Base-by-base conservation (phyloP, 306 rosid genomes). In the Oxytropis ochrocephala region DNA sequence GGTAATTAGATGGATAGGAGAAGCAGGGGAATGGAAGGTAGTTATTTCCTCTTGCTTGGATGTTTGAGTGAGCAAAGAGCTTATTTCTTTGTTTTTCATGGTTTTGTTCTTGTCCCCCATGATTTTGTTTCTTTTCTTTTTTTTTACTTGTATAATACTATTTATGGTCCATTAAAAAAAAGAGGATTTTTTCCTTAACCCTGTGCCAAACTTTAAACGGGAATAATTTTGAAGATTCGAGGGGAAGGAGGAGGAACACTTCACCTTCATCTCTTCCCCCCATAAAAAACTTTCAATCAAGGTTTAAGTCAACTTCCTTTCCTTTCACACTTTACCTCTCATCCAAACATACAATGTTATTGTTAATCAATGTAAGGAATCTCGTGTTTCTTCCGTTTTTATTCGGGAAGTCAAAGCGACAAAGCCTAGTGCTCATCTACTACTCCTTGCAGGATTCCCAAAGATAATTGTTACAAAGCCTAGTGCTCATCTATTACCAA, bases 11-110 rank as follows among this genome's bases (percentile, higher is more conserved):
- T 35, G 61, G 39, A 38, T 38, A 68, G 70, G 30, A 16, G 11
- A 53, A 14, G 16, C 24, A 33, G 1, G 42, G 42, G 42, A 56
- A 56, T 3, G 10, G 39, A 64, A 18, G 51, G 41, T 29, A 17
- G 57, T 64, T 27, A 73, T 41, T 63, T 73, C 13, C 46, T 50
- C 32, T 72, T 11, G 48, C 53, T 42, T 30, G 38, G 62, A 42
- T 41, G 64, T 63, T 51, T 35, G 42, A 29, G 59, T 29, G 3
- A 55, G 49, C 4, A 8, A 8, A 44, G 58, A 54, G 21, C 2
- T 1, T 24, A 24, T 24, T 24, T 24, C 29, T 2, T 24, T 24
- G 1, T 24, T 24, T 24, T 1, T 3, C 29, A 24, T 24, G 29
- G 29, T 0, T 24, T 24, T 24, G 29, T 24, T 24, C 29, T 24